Evolutionary conservation across 1,139 yeast species (phyloP).

Genomic region (Hansenula lynferdii): DNA sequence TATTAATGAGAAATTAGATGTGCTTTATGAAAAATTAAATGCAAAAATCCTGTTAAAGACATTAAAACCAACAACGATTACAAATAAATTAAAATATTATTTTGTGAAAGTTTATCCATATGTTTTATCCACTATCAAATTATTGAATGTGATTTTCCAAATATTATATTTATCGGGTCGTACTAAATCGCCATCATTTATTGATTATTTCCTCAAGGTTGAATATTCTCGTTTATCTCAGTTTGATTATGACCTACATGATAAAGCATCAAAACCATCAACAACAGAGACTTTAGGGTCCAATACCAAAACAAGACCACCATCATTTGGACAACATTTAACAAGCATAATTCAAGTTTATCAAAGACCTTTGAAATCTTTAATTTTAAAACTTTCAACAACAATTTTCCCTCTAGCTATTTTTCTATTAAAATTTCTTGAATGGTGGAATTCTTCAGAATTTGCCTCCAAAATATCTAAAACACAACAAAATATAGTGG

Average conservation of each 20-base stretch:
- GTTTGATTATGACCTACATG: slow-evolving; percentile 52
- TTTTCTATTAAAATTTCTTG: slow-evolving; percentile 78
- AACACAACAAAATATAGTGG: slow-evolving; percentile 44
- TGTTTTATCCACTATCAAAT: slow-evolving; percentile 41
- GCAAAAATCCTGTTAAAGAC: slow-evolving; percentile 37
- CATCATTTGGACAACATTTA: slow-evolving; percentile 44
- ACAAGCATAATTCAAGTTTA: slow-evolving; percentile 29
- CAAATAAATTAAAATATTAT: slow-evolving; percentile 29
- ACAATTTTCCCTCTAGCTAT: slow-evolving; percentile 77
- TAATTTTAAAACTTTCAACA: slow-evolving; percentile 34
- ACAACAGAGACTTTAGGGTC: slow-evolving; percentile 7
- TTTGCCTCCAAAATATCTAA: slow-evolving; percentile 59
- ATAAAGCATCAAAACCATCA: slow-evolving; percentile 5
- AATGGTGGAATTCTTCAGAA: slow-evolving; percentile 92
- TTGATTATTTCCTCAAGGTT: slow-evolving; percentile 59
- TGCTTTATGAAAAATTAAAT: slow-evolving; percentile 57
- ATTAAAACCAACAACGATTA: slow-evolving; percentile 31
- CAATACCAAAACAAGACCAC: slow-evolving; percentile 38
- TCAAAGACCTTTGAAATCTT: slow-evolving; percentile 37
- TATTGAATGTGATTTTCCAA: slow-evolving; percentile 54
- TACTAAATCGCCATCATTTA: slow-evolving; percentile 57
- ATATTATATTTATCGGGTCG: slow-evolving; percentile 66
- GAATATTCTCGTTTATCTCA: slow-evolving; percentile 66
- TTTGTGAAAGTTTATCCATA: slow-evolving; percentile 63
- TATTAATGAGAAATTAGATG: slow-evolving; percentile 61